Conservation (phyloP, 2,329 filamentous ascomycete genomes). For the Exophiala spinifera region DNA sequence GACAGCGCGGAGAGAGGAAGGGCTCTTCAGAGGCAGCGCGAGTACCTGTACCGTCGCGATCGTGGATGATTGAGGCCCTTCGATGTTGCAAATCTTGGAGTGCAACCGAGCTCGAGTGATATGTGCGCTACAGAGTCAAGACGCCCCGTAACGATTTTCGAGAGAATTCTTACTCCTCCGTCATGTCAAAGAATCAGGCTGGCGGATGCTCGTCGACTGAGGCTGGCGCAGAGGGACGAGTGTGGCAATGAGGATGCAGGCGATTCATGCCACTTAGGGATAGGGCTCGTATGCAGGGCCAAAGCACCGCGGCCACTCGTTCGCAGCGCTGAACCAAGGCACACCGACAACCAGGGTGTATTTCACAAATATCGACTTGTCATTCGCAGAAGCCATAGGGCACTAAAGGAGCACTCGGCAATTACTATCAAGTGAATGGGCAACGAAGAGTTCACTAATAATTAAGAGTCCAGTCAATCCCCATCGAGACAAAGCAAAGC, state of each 20-base stretch:
- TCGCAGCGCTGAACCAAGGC: constrained; percentile 10
- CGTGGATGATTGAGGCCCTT: too few relatives aligned
- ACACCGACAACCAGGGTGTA: constrained; percentile 8
- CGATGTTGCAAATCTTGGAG: too few relatives aligned
- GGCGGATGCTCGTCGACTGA: background rate
- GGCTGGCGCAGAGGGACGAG: constrained; percentile 14
- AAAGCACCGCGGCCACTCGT: constrained; percentile 14
- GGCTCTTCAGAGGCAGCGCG: too few relatives aligned
- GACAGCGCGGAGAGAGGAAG: background rate
- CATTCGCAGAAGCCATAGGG: constrained; percentile 11
- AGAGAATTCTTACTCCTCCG: background rate
- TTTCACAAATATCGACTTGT: background rate
- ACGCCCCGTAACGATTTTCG: background rate
- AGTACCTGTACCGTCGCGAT: background rate
- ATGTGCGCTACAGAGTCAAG: background rate
- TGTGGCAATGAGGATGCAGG: constrained; percentile 19
- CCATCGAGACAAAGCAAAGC: background rate
- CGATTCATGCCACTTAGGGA: constrained; percentile 11
- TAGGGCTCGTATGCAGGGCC: constrained; percentile 21
- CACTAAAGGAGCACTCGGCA: constrained; percentile 4
- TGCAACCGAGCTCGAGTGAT: background rate
- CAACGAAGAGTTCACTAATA: background rate
- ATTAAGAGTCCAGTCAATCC: background rate
- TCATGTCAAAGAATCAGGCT: constrained; percentile 8
- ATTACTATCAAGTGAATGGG: background rate